Percentiles rank a stretch among this genome's conserved stretches.
These are phyloP conservation scores for Cerioporus squamosus DNA, from an alignment of 1,284 basidiomycete genomes.

Conservation along the genomic window DNA sequence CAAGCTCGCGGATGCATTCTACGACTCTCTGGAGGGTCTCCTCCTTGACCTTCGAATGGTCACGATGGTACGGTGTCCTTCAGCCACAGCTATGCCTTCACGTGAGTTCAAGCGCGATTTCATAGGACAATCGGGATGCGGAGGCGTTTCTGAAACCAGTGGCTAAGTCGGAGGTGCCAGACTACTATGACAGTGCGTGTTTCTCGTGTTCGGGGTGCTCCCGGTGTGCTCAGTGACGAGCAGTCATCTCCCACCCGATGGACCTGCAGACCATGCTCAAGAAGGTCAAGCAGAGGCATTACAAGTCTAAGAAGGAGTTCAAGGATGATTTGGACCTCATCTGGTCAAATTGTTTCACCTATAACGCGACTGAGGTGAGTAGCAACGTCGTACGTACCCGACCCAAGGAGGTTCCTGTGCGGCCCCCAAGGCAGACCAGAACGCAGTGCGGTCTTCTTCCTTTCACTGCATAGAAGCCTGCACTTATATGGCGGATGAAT, in stretches of 20 bases:
- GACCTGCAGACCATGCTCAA: constrained; percentile 91
- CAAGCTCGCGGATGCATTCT: constrained; percentile 87
- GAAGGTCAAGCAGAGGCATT: constrained; percentile 89
- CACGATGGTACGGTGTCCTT: constrained; percentile 57
- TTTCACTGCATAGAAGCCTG: not conserved
- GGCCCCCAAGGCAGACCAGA: too few relatives aligned
- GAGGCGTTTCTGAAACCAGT: constrained; percentile 91
- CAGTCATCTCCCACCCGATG: constrained; percentile 92
- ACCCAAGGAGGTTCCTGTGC: not conserved
- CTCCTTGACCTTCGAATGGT: constrained; percentile 81
- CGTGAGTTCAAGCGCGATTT: constrained; percentile 15
- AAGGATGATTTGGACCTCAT: constrained; percentile 94
- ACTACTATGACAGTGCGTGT: constrained; percentile 83
- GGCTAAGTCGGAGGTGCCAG: constrained; percentile 83
- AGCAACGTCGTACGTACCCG: not conserved
- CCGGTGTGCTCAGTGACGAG: constrained; percentile 1
- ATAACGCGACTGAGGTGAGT: constrained; percentile 86
- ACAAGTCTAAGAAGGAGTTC: constrained; percentile 95
- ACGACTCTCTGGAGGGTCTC: constrained; percentile 88
- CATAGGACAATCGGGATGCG: constrained; percentile 84
- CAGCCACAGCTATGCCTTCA: constrained; percentile 18
- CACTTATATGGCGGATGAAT: not conserved
- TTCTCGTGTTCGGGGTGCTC: not conserved
- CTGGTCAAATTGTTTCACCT: constrained; percentile 94
- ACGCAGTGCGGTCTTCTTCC: too few relatives aligned